A percentile compares a stretch with the other conserved stretches of the same genome.
These are phyloP conservation scores for Auricularia cornea DNA, from an alignment of 768 basidiomycete genomes.

Conservation along the genomic window DNA sequence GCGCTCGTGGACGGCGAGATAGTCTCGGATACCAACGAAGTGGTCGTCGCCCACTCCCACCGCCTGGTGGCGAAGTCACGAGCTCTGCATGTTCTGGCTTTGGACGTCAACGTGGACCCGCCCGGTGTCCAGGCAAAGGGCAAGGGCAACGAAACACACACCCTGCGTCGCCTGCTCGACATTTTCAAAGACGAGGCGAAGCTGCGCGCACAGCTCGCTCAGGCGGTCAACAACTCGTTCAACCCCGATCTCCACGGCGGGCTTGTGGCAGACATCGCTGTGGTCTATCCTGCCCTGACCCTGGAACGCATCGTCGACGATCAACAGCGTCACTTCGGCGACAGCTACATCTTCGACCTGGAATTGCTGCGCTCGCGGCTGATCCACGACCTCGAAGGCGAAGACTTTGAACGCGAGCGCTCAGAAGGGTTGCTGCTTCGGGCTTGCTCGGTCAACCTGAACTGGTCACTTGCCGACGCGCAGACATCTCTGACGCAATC, in stretches of 20 bases:
- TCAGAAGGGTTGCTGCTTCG: constrained; percentile 46
- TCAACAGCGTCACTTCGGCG: constrained; percentile 72
- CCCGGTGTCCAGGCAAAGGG: constrained; percentile 28
- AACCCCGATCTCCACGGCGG: constrained; percentile 64
- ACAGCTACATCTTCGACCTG: constrained; percentile 63
- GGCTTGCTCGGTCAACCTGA: constrained; percentile 72
- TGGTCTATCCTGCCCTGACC: constrained; percentile 49
- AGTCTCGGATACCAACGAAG: constrained; percentile 51
- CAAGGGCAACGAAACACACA: constrained; percentile 13
- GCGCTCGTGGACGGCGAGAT: constrained; percentile 38
- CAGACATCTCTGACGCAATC: constrained; percentile 67
- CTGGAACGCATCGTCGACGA: constrained; percentile 58
- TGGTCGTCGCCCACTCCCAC: constrained; percentile 56
- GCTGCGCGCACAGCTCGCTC: constrained; percentile 53
- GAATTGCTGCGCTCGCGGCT: constrained; percentile 30
- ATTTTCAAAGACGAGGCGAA: constrained; percentile 51
- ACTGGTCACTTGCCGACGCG: constrained; percentile 75
- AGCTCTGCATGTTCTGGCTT: constrained; percentile 63
- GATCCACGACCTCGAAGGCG: constrained; percentile 15
- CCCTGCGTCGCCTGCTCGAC: constrained; percentile 20
- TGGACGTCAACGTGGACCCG: constrained; percentile 58
- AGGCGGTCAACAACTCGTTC: constrained; percentile 64
- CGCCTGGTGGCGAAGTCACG: constrained; percentile 64
- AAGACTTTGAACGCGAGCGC: constrained; percentile 34
- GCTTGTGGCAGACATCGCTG: constrained; percentile 40